Percentiles rank a stretch among this genome's conserved stretches.
These are phyloP conservation scores for Verticillium zaregamsianum DNA, from an alignment of 2,329 filamentous ascomycete species.

Conservation along the genomic window DNA sequence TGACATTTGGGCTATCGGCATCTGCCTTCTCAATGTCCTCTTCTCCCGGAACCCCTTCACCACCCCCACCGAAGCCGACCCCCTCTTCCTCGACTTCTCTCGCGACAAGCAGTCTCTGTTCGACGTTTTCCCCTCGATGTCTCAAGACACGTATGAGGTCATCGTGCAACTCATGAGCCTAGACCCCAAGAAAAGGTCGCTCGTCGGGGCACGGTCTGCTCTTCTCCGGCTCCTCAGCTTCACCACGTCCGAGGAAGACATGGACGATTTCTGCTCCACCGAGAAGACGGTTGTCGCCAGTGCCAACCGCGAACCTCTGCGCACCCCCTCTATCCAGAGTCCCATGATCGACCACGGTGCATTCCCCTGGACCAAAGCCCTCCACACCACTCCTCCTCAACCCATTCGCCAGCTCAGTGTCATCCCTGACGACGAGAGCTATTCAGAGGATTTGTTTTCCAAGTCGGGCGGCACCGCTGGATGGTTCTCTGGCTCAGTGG, in stretches of 20 bases:
- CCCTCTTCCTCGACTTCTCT: conserved; percentile 88
- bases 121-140: conserved; percentile 98
- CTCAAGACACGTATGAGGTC: conserved; percentile 94
- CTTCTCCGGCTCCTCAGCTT: conserved; percentile 81
- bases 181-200: conserved; percentile 83
- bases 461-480: conserved; percentile 68
- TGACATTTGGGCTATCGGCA: conserved; percentile 95
- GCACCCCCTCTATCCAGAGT: conserved; percentile 91
- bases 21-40: conserved; percentile 92
- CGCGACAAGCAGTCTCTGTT: conserved; percentile 94
- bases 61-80: conserved; percentile 83
- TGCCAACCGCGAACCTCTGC: conserved; percentile 89
- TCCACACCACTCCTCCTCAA: conserved; percentile 71
- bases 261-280: conserved; percentile 90
- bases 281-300: conserved; percentile 74
- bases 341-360: conserved; percentile 75
- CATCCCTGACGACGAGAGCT: conserved; percentile 76
- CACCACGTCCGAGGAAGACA: conserved; percentile 84
- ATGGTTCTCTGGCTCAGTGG: conserved; percentile 73
- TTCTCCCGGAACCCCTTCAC: conserved; percentile 97
- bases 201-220: conserved; percentile 72
- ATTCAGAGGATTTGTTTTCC: conserved; percentile 81
- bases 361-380: conserved; percentile 92
- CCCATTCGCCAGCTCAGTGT: conserved; percentile 77
- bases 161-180: conserved; percentile 86